These are phyloP conservation scores for Cenococcum geophilum DNA, from an alignment of 495 filamentous ascomycete species.

Conservation along the genomic window DNA sequence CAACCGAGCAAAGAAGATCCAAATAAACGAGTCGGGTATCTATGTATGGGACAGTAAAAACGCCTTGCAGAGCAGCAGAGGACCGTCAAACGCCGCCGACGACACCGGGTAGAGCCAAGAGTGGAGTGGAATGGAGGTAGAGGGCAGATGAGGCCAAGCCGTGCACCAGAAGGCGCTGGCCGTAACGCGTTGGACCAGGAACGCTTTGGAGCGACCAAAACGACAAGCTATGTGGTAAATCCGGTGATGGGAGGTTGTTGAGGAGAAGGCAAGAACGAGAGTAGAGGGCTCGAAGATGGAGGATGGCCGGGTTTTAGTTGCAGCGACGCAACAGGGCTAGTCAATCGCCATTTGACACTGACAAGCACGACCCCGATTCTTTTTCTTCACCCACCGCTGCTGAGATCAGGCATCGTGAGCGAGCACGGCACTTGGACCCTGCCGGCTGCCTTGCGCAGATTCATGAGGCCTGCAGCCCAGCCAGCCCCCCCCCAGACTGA, in stretches of 20 bases:
- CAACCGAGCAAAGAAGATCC: constrained; percentile 5
- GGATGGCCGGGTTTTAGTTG: constrained; percentile 5
- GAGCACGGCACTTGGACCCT: background rate
- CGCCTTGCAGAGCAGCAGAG: constrained; percentile 17
- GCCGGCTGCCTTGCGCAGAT: background rate
- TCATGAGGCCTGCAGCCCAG: background rate
- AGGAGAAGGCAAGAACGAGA: background rate
- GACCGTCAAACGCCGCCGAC: constrained; percentile 31
- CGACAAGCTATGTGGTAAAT: constrained; percentile 15
- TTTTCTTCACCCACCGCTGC: constrained; percentile 1
- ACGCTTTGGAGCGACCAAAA: constrained; percentile 27
- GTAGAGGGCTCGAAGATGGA: constrained; percentile 6
- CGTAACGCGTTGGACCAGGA: constrained; percentile 27
- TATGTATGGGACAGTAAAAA: constrained; percentile 21
- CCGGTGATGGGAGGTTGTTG: background rate
- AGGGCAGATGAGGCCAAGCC: constrained; percentile 23
- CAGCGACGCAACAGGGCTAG: background rate
- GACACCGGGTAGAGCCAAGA: constrained; percentile 10
- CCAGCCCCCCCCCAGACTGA: background rate
- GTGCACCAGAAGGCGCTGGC: constrained; percentile 33
- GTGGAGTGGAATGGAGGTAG: constrained; percentile 5
- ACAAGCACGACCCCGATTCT: constrained; percentile 8
- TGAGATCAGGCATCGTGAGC: constrained; percentile 4
- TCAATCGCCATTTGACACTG: background rate
- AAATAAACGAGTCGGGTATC: constrained; percentile 26